Conservation (phyloP, 495 filamentous ascomycete genomes). For the Cetradonia linearis region DNA sequence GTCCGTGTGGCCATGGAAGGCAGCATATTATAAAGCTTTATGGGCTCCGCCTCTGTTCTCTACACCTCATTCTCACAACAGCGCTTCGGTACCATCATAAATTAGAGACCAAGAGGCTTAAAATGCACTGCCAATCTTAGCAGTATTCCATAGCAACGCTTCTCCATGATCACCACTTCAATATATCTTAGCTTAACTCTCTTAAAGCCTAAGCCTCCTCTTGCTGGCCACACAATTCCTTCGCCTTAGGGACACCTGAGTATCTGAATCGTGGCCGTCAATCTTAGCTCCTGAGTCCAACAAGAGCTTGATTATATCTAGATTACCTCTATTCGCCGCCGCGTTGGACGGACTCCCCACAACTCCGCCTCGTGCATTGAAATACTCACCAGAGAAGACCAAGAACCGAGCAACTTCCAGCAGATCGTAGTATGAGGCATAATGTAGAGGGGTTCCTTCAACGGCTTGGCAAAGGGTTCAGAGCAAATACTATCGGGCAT, state of each 20-base stretch:
- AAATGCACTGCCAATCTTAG: too few relatives aligned
- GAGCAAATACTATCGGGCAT: not conserved
- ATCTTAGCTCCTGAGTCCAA: not conserved
- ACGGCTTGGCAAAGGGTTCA: not conserved
- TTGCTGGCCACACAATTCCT: not conserved
- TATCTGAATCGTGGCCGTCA: not conserved
- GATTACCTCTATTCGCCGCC: not conserved
- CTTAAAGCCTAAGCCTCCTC: too few relatives aligned
- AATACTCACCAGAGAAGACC: not conserved
- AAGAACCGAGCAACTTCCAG: not conserved
- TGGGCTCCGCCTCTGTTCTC: not conserved
- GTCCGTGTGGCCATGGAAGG: not conserved
- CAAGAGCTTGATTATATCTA: not conserved
- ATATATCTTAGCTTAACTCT: too few relatives aligned
- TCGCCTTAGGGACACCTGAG: not conserved
- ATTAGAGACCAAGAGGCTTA: too few relatives aligned
- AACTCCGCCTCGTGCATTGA: not conserved
- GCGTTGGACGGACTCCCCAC: not conserved
- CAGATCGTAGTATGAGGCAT: not conserved
- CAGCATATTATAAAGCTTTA: not conserved
- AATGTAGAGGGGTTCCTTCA: not conserved
- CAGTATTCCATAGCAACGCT: too few relatives aligned
- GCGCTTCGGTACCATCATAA: not conserved
- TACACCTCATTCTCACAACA: too few relatives aligned
- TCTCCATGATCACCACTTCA: too few relatives aligned